phyloP scores from a whole-genome alignment of 2,329 filamentous ascomycete species.

The Botrytis fabae region DNA sequence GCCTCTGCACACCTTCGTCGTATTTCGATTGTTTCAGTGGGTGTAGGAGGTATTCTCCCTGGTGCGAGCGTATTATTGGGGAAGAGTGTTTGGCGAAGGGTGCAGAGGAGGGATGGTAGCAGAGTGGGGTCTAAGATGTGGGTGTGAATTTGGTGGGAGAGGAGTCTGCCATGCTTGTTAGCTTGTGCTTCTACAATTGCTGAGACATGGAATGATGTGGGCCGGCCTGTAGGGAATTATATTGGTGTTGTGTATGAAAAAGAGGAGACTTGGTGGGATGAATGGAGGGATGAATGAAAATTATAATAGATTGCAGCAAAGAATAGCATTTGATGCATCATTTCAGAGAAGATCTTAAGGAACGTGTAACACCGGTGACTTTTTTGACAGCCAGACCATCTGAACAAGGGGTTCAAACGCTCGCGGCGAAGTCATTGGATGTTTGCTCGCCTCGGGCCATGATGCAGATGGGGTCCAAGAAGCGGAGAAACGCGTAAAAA shows the following conservation, averaged over 20 bases:
- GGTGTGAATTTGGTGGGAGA: constrained; percentile 57
- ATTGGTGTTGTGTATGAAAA: background rate
- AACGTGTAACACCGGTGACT: background rate
- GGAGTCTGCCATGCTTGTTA: constrained; percentile 36
- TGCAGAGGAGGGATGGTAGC: constrained; percentile 66
- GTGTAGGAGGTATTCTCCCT: constrained; percentile 60
- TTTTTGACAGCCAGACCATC: constrained; percentile 10
- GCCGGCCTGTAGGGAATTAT: background rate
- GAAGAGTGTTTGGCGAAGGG: constrained; percentile 76
- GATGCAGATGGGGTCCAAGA: constrained; percentile 18
- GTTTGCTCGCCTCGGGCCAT: constrained; percentile 11
- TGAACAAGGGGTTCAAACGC: constrained; percentile 1
- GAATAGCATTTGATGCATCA: constrained; percentile 1
- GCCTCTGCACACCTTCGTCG: constrained; percentile 66
- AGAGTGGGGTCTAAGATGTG: constrained; percentile 63
- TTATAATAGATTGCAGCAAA: background rate
- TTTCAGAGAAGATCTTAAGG: background rate
- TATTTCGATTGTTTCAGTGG: constrained; percentile 61
- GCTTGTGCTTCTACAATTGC: background rate
- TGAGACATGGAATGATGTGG: constrained; percentile 4
- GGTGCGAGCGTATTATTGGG: constrained; percentile 77
- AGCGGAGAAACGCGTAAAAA: constrained; percentile 10
- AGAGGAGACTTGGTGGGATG: background rate
- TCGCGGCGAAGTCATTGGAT: constrained; percentile 1
- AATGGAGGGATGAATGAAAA: background rate